Evolutionary conservation across 129 eudicot genomes (phyloP), one percentile per base, ranked within the genome.

Genomic region (Sambucus nigra): DNA sequence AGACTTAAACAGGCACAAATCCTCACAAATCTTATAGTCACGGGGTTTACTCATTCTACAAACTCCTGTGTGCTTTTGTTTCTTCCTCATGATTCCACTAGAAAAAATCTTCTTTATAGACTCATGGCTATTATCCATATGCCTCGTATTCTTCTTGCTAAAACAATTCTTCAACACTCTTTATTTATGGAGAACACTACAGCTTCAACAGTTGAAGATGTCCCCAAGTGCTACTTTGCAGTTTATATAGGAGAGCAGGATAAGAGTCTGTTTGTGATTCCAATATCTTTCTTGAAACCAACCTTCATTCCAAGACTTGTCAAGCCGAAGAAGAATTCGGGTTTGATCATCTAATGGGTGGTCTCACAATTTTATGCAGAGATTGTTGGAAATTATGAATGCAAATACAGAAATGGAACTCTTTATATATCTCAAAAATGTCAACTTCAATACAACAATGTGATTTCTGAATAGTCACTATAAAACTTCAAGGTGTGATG

Each of bases 201-300:
- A 21, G 13, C 38, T 16, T 49, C 52, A 1, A 25, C 15, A 28
- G 24, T 28, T 35, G 29, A 25, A 22, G 65, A 64, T 33, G 73
- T 78, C 12, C 94, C 94, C 2, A 84, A 80, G 57, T 84, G 94
- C 15, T 64, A 52, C 49, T 63, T 76, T 64, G 74, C 73, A 23
- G 76, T 80, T 27, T 84, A 80, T 64, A 76, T 84, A 14, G 88
- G 88, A 9, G 82, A 76, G 25, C 31, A 58, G 18, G 61, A 70
- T 27, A 80, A 55, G 60, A 84, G 63, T 62, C 48, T 80, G 10
- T 74, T 51, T 65, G 53, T 80, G 8, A 61, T 84, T 22, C 94
- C 85, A 7, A 21, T 77, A 20, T 60, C 82, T 4, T 80, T 55
- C 52, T 47, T 79, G 81, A 74, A n/a, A 61, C 50, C 61, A 70